Evolutionary conservation across 176 grass and related monocot species (phyloP).

Genomic region (Musa itinerans): DNA sequence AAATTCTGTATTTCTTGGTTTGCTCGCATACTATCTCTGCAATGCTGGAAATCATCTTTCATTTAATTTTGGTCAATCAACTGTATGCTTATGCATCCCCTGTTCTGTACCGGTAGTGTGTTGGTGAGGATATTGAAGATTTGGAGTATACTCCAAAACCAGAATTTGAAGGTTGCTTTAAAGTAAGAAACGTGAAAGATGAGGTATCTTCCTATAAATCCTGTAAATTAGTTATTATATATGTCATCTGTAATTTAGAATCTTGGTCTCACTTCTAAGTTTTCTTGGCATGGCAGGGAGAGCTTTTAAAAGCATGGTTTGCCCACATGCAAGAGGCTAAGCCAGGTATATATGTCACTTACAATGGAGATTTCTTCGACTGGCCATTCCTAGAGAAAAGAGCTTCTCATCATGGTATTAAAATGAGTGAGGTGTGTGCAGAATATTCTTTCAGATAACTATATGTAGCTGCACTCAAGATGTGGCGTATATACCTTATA

Average conservation of each 20-base stretch:
- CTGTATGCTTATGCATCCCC: slow-evolving; percentile 3
- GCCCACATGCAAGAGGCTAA: slow-evolving; percentile 97
- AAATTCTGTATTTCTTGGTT: too few species aligned
- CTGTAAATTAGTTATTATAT: background rate
- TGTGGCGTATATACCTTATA: background rate
- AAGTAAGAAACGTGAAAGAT: slow-evolving; percentile 74
- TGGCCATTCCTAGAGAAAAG: slow-evolving; percentile 99
- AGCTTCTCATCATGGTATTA: slow-evolving; percentile 81
- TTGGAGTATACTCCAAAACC: slow-evolving; percentile 97
- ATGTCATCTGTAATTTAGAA: background rate
- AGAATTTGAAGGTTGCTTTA: slow-evolving; percentile 91
- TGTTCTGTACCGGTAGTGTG: slow-evolving; percentile 52
- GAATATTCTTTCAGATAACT: background rate
- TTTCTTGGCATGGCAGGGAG: slow-evolving; percentile 34
- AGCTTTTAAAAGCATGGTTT: slow-evolving; percentile 91
- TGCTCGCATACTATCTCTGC: background rate
- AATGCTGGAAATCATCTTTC: background rate
- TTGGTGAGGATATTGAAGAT: slow-evolving; percentile 97
- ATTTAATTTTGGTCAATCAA: background rate
- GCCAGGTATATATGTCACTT: slow-evolving; percentile 97
- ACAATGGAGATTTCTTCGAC: slow-evolving; percentile 97
- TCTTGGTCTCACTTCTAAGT: background rate
- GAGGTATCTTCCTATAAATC: slow-evolving; percentile 46
- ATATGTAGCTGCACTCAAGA: background rate
- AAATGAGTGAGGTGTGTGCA: slow-evolving; percentile 64